Conservation (phyloP, 1,284 basidiomycete species). For the Sporisorium exsertum region DNA sequence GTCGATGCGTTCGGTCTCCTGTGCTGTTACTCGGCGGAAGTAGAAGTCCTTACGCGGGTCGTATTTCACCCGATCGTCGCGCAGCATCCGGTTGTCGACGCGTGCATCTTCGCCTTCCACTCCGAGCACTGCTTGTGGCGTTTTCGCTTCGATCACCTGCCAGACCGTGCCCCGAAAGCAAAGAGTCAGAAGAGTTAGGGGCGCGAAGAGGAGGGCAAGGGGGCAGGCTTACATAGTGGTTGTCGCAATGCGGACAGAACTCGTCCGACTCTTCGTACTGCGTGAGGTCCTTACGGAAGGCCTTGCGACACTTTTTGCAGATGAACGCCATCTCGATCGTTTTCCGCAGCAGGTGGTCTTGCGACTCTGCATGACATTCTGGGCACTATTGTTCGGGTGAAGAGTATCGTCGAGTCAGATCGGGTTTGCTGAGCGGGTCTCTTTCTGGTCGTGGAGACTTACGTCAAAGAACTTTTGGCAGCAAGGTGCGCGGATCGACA, state of each 20-base stretch:
- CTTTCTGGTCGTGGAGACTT: slow-evolving; percentile 11
- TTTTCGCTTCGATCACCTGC: slow-evolving; percentile 93
- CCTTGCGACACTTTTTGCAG: slow-evolving; percentile 98
- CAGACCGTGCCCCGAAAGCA: too few relatives aligned
- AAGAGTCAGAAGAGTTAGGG: background rate
- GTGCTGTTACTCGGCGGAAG: slow-evolving; percentile 50
- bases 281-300: slow-evolving; percentile 92
- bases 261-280: slow-evolving; percentile 95
- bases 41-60: slow-evolving; percentile 74
- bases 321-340: slow-evolving; percentile 91
- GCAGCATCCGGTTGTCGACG: slow-evolving; percentile 82
- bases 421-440: background rate
- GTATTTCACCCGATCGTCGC: slow-evolving; percentile 77
- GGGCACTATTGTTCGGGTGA: slow-evolving; percentile 75
- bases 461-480: slow-evolving; percentile 69
- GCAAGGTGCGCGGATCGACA: slow-evolving; percentile 67
- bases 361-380: slow-evolving; percentile 88
- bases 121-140: slow-evolving; percentile 83
- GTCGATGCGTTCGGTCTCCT: slow-evolving; percentile 60
- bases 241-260: slow-evolving; percentile 97
- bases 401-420: background rate
- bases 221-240: slow-evolving; percentile 80
- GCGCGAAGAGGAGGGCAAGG: background rate
- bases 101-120: slow-evolving; percentile 92
- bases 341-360: slow-evolving; percentile 79